These are phyloP conservation scores for Trichocladium uniseriatum DNA, from an alignment of 495 filamentous ascomycete species.

Conservation along the genomic window DNA sequence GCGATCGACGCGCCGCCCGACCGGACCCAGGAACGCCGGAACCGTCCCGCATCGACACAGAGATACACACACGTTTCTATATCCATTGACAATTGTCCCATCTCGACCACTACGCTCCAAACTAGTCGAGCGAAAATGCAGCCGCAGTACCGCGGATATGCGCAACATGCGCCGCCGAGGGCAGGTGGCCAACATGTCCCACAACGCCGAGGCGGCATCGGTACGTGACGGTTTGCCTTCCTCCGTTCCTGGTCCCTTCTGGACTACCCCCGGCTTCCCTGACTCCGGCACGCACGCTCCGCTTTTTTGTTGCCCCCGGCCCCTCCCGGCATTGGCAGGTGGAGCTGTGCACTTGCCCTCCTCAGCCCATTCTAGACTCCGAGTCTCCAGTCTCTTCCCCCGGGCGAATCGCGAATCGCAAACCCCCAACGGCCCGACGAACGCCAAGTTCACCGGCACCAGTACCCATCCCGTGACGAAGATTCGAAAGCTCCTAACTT, in stretches of 20 bases:
- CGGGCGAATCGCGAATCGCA: not conserved
- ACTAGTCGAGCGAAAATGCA: conserved; percentile 32
- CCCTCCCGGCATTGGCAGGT: conserved; percentile 1
- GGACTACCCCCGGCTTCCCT: conserved; percentile 1
- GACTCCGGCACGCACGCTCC: conserved; percentile 8
- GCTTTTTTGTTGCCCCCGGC: conserved; percentile 12
- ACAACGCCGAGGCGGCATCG: conserved; percentile 41
- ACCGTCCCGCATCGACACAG: not conserved
- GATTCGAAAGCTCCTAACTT: not conserved
- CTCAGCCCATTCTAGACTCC: conserved; percentile 1
- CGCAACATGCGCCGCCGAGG: conserved; percentile 29
- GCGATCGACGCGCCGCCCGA: conserved; percentile 19
- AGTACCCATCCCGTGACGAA: not conserved
- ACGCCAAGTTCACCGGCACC: not conserved
- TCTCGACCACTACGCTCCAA: too few relatives aligned
- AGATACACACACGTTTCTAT: not conserved
- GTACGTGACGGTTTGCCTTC: conserved; percentile 28
- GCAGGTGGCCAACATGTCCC: conserved; percentile 25
- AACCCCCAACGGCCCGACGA: not conserved
- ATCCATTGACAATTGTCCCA: not conserved
- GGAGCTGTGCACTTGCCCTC: conserved; percentile 7
- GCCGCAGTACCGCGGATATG: conserved; percentile 38
- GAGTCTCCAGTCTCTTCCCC: not conserved
- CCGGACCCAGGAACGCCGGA: conserved; percentile 1
- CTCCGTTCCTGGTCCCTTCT: conserved; percentile 1